phyloP scores from a whole-genome alignment of 2,329 filamentous ascomycete genomes.

The Xylaria arbuscula region DNA sequence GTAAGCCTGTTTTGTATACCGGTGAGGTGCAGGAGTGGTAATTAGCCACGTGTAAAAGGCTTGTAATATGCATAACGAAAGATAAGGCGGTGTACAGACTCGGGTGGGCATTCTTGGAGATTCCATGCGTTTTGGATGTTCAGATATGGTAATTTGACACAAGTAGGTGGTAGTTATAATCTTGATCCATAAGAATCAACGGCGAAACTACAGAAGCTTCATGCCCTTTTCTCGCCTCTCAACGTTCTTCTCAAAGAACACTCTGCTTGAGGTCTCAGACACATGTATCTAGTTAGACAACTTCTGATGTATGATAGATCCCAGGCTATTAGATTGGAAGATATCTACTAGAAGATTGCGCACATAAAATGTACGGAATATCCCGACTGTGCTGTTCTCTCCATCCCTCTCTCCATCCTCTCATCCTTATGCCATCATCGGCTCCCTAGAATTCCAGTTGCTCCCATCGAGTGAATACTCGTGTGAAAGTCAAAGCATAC shows the following conservation, averaged over 20 bases:
- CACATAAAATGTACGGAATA: conserved; percentile 10
- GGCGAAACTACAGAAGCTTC: neutral
- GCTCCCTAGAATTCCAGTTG: neutral
- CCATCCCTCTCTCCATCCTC: neutral
- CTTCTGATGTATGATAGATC: neutral
- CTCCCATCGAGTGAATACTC: neutral
- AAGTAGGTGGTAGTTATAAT: neutral
- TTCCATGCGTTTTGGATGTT: neutral
- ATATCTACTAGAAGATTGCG: neutral
- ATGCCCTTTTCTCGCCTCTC: neutral
- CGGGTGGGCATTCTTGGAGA: neutral
- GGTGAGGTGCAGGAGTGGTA: conserved; percentile 33
- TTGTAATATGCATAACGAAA: neutral
- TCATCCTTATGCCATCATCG: neutral
- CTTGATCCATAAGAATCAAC: neutral
- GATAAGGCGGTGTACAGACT: neutral
- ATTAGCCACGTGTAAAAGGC: neutral
- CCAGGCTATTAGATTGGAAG: neutral
- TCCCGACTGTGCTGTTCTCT: neutral
- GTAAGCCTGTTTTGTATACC: conserved; percentile 36
- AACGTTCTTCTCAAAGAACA: neutral
- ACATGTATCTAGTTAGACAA: neutral
- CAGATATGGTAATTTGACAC: neutral
- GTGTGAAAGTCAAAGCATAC: neutral
- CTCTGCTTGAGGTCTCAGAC: neutral